Base-by-base conservation (phyloP, 2,329 filamentous ascomycete species). In the Xylariaceae sp. region DNA sequence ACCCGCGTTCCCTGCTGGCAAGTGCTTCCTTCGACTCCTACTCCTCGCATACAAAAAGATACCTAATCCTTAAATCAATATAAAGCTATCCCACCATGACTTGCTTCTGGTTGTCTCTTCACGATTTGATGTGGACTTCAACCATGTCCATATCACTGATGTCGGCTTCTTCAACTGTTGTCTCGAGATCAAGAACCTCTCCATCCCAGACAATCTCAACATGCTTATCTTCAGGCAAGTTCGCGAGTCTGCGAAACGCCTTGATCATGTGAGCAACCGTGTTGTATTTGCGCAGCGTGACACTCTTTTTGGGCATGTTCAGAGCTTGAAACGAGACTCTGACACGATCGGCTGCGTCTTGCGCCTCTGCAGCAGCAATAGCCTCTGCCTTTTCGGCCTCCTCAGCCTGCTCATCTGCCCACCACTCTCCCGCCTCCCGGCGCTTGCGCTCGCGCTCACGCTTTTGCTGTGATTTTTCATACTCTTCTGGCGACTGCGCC, bases 161-260 rank as follows among this genome's bases (percentile, higher is more conserved):
- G 16, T 90, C 90, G 2, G 84, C 79, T 34, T 88, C 83, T 42
- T 75, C 75, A 42, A 94, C 76, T 2, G 77, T 80, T 31, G 74
- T 71, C 1, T 82, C 75, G 16, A 81, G 78, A 13, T 86, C 80
- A 28, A 95, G 72, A 43, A 74, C 73, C 46, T 92, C 89, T 13
- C 90, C 90, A 60, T 96, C 90, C 68, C 90, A 92, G 59, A 79
- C 75, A 11, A 96, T 72, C 36, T 78, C 76, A 3, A 94, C 71
- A 0, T 76, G 68, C 58, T 76, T 78, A 5, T 79, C 76, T 1
- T 71, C 64, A 0, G 72, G 68, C 16, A 92, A 66, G 0, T 73
- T 61, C 31, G 79, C 76, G 59, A 77, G 72, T 36, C 73, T 73
- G 46, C 82, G 79, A 66, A 88, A 93, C 3, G 77, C 80, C 38